phyloP scores from a whole-genome alignment of 2,329 filamentous ascomycete genomes.

The Fusarium dlaminii region DNA sequence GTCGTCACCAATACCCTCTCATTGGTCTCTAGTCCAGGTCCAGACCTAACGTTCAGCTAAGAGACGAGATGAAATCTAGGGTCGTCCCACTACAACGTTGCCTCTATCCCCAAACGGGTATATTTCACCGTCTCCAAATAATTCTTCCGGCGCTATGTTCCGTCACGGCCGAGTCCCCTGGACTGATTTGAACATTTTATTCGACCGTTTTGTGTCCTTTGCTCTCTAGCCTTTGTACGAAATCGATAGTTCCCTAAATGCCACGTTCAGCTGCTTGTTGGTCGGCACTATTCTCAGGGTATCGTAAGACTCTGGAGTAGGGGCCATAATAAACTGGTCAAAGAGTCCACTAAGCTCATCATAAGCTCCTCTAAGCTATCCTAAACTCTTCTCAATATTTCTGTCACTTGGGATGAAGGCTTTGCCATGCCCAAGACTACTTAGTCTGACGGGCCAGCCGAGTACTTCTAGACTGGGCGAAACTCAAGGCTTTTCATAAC shows the following conservation, averaged over 20 bases:
- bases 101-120: background rate
- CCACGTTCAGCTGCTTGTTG: background rate
- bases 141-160: slow-evolving; percentile 12
- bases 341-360: background rate
- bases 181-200: background rate
- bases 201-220: background rate
- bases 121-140: background rate
- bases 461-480: slow-evolving; percentile 1
- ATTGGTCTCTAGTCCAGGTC: background rate
- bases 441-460: background rate
- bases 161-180: background rate
- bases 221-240: background rate
- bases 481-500: background rate
- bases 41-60: background rate
- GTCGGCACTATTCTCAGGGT: background rate
- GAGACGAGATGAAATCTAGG: background rate
- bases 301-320: background rate
- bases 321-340: background rate
- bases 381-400: background rate
- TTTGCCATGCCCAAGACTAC: background rate
- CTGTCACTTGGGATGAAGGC: background rate
- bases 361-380: background rate
- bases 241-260: slow-evolving; percentile 6
- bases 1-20: background rate
- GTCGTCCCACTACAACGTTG: background rate